Evolutionary conservation across 495 filamentous ascomycete genomes (phyloP).

Genomic region (Cercophora samala): DNA sequence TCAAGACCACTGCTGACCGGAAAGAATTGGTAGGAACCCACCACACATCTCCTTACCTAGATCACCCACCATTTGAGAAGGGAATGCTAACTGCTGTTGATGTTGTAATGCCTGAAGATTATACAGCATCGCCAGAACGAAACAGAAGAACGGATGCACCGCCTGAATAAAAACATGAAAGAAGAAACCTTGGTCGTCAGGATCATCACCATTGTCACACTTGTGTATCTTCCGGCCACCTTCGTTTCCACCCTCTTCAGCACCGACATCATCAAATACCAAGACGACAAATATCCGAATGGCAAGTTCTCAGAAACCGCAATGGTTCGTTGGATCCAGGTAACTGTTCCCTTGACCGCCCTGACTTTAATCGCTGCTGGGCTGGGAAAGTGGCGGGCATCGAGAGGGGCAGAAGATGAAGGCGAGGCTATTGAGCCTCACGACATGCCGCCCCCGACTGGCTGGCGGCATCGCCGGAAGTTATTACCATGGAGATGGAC

Average conservation of each 20-base stretch:
- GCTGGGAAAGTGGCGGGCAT: conserved; percentile 15
- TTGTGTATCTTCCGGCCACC: conserved; percentile 45
- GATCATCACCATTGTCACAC: conserved; percentile 43
- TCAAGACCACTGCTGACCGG: conserved; percentile 34
- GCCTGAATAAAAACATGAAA: conserved; percentile 36
- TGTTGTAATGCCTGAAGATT: conserved; percentile 5
- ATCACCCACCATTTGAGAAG: conserved; percentile 2
- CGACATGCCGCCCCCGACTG: no score
- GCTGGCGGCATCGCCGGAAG: no score
- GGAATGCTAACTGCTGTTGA: not conserved
- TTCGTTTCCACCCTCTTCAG: conserved; percentile 51
- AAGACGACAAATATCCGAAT: conserved; percentile 25
- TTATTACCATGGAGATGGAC: no score
- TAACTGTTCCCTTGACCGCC: conserved; percentile 41
- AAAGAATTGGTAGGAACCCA: conserved; percentile 42
- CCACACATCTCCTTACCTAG: no score
- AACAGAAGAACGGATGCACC: conserved; percentile 35
- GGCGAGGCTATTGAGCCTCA: not conserved
- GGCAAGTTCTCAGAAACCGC: conserved; percentile 39
- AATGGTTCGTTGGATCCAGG: conserved; percentile 42
- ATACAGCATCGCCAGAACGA: conserved; percentile 35
- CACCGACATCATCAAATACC: conserved; percentile 46
- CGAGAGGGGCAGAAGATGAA: conserved; percentile 1
- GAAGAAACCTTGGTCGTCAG: conserved; percentile 41
- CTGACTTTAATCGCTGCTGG: conserved; percentile 22